phyloP scores from a whole-genome alignment of 768 basidiomycete genomes.

The Leccinum truebloodii region DNA sequence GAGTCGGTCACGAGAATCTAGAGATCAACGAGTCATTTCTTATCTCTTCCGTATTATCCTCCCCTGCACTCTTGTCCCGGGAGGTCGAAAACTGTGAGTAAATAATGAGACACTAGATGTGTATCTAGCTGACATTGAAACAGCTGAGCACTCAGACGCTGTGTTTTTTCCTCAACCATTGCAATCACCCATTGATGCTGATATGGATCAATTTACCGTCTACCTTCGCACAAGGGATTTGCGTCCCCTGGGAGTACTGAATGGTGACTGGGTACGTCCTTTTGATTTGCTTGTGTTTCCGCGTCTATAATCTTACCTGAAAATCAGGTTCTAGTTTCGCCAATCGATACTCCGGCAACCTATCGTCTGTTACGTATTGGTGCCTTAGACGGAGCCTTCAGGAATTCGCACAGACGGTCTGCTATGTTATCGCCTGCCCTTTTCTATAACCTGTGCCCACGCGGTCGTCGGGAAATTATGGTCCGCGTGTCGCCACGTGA shows the following conservation, averaged over 20 bases:
- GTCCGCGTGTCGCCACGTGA: conserved; percentile 54
- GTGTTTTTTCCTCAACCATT: conserved; percentile 36
- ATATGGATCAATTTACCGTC: conserved; percentile 54
- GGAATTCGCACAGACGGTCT: conserved; percentile 38
- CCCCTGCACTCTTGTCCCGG: conserved; percentile 15
- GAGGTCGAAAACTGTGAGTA: conserved; percentile 12
- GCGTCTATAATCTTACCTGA: background rate
- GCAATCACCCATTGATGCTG: conserved; percentile 31
- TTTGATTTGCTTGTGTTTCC: background rate
- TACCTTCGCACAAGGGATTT: conserved; percentile 68
- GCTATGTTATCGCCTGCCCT: conserved; percentile 46
- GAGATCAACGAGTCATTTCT: conserved; percentile 79
- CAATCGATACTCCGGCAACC: conserved; percentile 33
- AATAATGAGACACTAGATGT: background rate
- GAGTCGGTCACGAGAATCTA: conserved; percentile 41
- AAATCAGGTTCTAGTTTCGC: conserved; percentile 52
- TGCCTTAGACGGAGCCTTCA: conserved; percentile 48
- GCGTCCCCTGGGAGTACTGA: conserved; percentile 61
- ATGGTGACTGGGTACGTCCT: conserved; percentile 73
- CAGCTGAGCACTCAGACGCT: conserved; percentile 10
- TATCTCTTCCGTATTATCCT: conserved; percentile 47
- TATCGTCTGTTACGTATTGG: conserved; percentile 59
- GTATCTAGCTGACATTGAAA: background rate
- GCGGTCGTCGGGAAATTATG: conserved; percentile 31
- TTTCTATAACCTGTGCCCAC: conserved; percentile 50